These are phyloP conservation scores for Sophora flavescens DNA, from an alignment of 306 rosid species.

Conservation along the genomic window DNA sequence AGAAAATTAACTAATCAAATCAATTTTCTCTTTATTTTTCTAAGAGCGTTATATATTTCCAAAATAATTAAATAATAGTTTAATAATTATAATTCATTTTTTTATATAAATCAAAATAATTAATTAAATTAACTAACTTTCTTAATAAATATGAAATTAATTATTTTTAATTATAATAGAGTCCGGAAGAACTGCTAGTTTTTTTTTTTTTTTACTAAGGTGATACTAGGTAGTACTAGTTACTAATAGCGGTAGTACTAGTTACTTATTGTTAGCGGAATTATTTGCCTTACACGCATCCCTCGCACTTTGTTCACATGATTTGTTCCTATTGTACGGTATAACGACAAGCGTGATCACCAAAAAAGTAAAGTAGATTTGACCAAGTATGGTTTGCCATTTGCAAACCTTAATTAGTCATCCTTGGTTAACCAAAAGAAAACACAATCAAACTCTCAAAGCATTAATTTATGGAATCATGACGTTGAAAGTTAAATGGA, in stretches of 20 bases:
- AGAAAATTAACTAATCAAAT: too few species aligned
- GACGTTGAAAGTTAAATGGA: conserved; percentile 38
- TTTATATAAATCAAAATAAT: too few species aligned
- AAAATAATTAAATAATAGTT: too few species aligned
- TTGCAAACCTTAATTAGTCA: conserved; percentile 28
- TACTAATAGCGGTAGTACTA: background rate
- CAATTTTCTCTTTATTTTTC: too few species aligned
- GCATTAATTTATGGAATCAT: conserved; percentile 39
- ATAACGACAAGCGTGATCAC: conserved; percentile 18
- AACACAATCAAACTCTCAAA: conserved; percentile 14
- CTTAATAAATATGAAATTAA: too few species aligned
- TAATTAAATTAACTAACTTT: too few species aligned
- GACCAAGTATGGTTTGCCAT: background rate
- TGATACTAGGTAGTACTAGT: too few species aligned
- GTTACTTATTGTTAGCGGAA: background rate
- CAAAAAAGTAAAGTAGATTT: conserved; percentile 41
- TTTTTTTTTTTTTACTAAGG: too few species aligned
- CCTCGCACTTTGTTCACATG: background rate
- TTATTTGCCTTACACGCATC: background rate
- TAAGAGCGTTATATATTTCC: too few species aligned
- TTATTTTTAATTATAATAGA: too few species aligned
- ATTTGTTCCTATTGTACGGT: background rate
- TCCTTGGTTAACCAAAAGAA: conserved; percentile 7
- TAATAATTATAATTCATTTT: too few species aligned
- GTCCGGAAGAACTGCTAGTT: too few species aligned